phyloP scores from a whole-genome alignment of 2,329 filamentous ascomycete genomes.

The Apiospora saccharicola region DNA sequence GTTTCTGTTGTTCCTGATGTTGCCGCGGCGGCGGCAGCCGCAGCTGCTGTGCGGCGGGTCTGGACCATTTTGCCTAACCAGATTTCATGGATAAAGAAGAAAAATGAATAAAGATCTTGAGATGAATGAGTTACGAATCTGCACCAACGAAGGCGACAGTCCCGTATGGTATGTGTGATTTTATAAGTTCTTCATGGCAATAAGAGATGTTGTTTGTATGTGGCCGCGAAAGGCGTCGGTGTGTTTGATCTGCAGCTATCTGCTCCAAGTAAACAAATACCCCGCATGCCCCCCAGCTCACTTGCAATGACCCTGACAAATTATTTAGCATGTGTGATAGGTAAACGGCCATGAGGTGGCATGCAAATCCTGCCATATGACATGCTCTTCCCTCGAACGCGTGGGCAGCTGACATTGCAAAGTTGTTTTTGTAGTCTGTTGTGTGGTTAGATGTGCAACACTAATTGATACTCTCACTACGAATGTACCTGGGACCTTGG shows the following conservation, averaged over 20 bases:
- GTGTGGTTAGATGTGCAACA: neutral
- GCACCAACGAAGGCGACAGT: neutral
- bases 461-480: neutral
- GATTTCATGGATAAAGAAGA: neutral
- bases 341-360: neutral
- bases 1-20: neutral
- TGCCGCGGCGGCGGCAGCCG: neutral
- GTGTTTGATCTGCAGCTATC: neutral
- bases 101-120: neutral
- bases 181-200: neutral
- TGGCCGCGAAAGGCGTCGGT: neutral
- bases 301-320: neutral
- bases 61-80: neutral
- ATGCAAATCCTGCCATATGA: neutral
- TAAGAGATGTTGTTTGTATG: neutral
- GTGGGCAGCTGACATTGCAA: neutral
- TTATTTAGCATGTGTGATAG: neutral
- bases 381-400: neutral
- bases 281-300: constrained; percentile 12
- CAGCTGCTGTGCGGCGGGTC: neutral
- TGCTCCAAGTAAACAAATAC: constrained; percentile 7
- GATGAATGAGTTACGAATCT: neutral
- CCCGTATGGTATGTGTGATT: neutral
- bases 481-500: neutral
- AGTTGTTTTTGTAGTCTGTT: neutral